Percentiles rank a stretch among this genome's conserved stretches.
These are phyloP conservation scores for Zygnema cylindricum DNA, from an alignment of 139 green algal species.

Conservation along the genomic window DNA sequence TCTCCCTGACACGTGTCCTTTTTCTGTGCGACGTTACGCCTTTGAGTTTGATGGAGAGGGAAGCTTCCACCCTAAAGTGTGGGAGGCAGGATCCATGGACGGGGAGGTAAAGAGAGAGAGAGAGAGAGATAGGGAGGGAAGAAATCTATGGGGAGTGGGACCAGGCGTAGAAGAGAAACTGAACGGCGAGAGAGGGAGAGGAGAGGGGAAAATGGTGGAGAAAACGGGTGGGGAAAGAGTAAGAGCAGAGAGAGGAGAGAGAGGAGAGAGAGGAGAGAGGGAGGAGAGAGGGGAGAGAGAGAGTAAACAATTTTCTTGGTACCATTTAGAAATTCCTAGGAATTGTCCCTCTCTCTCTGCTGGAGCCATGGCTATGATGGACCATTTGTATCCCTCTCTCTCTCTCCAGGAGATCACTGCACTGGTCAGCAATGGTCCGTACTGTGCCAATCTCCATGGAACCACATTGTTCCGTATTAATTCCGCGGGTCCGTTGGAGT, in stretches of 20 bases:
- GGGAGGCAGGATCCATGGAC: neutral
- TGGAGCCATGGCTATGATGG: constrained; percentile 19
- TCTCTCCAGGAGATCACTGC: constrained; percentile 40
- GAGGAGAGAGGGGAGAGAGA: too few species aligned
- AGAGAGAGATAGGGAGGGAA: too few species aligned
- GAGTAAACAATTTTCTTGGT: constrained; percentile 39
- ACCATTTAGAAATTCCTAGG: constrained; percentile 51
- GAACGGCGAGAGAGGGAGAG: too few species aligned
- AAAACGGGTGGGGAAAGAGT: too few species aligned
- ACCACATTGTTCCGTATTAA: constrained; percentile 42
- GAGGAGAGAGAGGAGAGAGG: too few species aligned
- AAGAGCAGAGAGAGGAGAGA: too few species aligned
- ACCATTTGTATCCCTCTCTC: constrained; percentile 7
- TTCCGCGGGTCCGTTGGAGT: constrained; percentile 15
- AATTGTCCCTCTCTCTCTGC: constrained; percentile 1
- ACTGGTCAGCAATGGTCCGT: constrained; percentile 48
- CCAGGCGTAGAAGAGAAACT: too few species aligned
- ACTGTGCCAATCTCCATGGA: constrained; percentile 35
- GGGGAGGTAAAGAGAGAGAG: too few species aligned
- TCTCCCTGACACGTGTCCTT: neutral
- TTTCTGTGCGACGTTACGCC: neutral
- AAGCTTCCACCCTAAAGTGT: neutral
- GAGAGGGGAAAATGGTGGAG: too few species aligned
- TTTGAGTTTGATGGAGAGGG: constrained; percentile 14
- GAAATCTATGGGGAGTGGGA: too few species aligned